Percentiles rank a stretch among this genome's conserved stretches.
Conservation (phyloP, 306 rosid genomes). For the Alnus glutinosa region DNA sequence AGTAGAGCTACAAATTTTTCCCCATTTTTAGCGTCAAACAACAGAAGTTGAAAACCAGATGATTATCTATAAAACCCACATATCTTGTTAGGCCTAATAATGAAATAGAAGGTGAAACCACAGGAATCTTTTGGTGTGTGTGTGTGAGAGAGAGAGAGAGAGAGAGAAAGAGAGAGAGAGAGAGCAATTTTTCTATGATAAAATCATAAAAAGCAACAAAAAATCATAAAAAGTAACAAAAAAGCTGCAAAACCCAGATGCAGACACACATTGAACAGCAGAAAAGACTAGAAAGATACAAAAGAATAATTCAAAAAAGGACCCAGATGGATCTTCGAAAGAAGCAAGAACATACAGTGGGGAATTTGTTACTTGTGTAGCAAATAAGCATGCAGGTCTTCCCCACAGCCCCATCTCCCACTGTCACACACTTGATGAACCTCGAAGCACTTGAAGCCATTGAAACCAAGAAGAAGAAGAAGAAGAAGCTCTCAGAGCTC, state of each 20-base stretch:
- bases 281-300: slow-evolving; percentile 11
- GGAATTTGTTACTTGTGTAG: slow-evolving; percentile 89
- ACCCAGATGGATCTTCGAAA: slow-evolving; percentile 36
- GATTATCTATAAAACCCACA: slow-evolving; percentile 4
- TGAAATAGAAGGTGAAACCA: not conserved
- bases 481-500: slow-evolving; percentile 24
- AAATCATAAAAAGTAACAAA: slow-evolving; percentile 25
- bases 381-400: slow-evolving; percentile 95
- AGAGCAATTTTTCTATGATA: not conserved
- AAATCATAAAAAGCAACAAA: slow-evolving; percentile 24
- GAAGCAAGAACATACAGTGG: slow-evolving; percentile 58
- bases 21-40: not conserved
- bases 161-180: not conserved
- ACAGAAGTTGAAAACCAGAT: slow-evolving; percentile 21
- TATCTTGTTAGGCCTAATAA: not conserved
- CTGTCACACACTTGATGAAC: slow-evolving; percentile 91
- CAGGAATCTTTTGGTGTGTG: not conserved
- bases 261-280: slow-evolving; percentile 1
- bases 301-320: slow-evolving; percentile 13
- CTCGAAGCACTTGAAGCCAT: slow-evolving; percentile 85
- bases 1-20: not conserved
- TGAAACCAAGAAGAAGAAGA: slow-evolving; percentile 25
- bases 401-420: slow-evolving; percentile 94
- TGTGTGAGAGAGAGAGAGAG: not conserved
- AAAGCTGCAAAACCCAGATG: slow-evolving; percentile 44